phyloP scores from a whole-genome alignment of 495 filamentous ascomycete species.

The Aspergillus bridgeri region DNA sequence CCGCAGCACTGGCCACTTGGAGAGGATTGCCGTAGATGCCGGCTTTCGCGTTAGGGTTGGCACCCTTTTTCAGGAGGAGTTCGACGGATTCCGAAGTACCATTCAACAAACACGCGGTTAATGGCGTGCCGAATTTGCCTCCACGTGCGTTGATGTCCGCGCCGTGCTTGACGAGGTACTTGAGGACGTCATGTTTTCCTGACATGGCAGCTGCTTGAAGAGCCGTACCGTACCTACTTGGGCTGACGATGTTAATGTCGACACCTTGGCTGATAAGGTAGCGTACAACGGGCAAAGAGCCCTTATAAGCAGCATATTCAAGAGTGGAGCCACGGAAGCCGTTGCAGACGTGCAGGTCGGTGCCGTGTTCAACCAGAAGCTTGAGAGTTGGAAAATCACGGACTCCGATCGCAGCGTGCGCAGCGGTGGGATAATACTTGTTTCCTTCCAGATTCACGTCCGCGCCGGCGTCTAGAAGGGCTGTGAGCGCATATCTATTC shows the following conservation, averaged over 20 bases:
- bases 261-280: not conserved
- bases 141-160: not conserved
- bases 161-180: not conserved
- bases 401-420: not conserved
- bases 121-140: not conserved
- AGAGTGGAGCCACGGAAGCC: not conserved
- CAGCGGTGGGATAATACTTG: not conserved
- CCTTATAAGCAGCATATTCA: not conserved
- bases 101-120: not conserved
- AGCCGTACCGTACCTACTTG: not conserved
- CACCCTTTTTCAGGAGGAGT: not conserved
- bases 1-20: not conserved
- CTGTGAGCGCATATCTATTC: not conserved
- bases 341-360: not conserved
- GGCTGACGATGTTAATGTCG: not conserved
- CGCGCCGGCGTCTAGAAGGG: not conserved
- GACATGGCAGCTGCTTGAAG: not conserved
- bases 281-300: not conserved
- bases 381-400: not conserved
- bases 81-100: not conserved
- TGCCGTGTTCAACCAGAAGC: not conserved
- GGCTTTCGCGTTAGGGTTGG: not conserved
- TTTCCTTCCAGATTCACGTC: not conserved
- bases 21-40: not conserved
- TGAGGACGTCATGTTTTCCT: not conserved